These are phyloP conservation scores for Salix caprea DNA, from an alignment of 345 rosid species.

Conservation along the genomic window DNA sequence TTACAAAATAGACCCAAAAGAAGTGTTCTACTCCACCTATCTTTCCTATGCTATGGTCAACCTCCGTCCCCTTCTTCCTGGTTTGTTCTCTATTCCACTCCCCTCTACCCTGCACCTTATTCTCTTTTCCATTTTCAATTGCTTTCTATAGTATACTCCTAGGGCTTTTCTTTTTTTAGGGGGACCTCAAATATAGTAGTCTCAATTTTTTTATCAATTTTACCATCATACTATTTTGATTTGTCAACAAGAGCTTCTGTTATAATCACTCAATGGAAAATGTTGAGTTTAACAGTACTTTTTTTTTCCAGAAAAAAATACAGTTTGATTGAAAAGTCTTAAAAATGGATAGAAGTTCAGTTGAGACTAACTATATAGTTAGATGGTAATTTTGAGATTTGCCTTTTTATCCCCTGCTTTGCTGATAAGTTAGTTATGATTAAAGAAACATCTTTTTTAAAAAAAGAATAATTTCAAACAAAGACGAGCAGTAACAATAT, in stretches of 20 bases:
- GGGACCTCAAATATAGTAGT: too few species aligned
- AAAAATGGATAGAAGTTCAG: too few species aligned
- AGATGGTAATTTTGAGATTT: too few species aligned
- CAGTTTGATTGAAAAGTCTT: too few species aligned
- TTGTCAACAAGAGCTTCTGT: neutral
- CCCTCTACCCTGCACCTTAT: neutral
- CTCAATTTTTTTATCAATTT: neutral
- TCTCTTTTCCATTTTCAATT: neutral
- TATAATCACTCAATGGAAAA: neutral
- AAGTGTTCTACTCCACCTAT: slow-evolving; percentile 67
- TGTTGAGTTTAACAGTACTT: too few species aligned
- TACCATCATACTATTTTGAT: too few species aligned
- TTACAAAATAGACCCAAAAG: slow-evolving; percentile 59
- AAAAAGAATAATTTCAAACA: neutral
- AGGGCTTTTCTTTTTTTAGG: too few species aligned
- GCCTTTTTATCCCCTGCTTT: neutral
- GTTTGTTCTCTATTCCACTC: slow-evolving; percentile 21
- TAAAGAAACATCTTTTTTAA: neutral
- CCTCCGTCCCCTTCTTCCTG: slow-evolving; percentile 83
- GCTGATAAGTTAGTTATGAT: neutral
- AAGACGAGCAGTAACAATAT: neutral
- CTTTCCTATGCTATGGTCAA: slow-evolving; percentile 86
- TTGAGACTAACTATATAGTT: too few species aligned
- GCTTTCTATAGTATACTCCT: neutral
- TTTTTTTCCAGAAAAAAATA: too few species aligned